Base-by-base conservation (phyloP, 1,284 basidiomycete genomes). In the Ceratobasidium sp. region DNA sequence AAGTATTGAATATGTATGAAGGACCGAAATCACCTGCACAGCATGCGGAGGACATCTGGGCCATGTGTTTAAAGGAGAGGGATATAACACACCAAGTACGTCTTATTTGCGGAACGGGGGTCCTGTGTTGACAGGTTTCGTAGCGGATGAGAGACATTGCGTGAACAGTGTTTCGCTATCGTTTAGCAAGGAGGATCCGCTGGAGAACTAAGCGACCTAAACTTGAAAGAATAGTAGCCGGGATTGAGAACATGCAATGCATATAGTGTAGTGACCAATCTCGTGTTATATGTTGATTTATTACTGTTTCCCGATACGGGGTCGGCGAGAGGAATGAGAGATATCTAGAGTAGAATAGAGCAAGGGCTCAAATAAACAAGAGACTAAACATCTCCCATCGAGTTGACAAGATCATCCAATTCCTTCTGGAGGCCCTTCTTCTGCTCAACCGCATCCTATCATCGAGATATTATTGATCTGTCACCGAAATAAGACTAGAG, bases 1-100 rank as follows among this genome's bases (percentile, higher is more conserved):
- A 41, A 4, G 27, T 15, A 11, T 56, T 50, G 41, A 50, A 33
- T 14, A 9, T 36, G 51, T 48, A 59, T 50, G 41, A 65, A 76
- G 93, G 75, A 93, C 84, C 6, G 93, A 95, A 82, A 95, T 96
- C 62, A 92, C 89, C 27, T 95, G 93, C 80, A 88, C 91, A 15
- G 90, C 91, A 0, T 97, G 96, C 78, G 95, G 94, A 15, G 94
- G 96, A 1, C 96, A 98, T 81, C 86, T 98, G 14, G 96, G 96
- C 1, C 96, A 98, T 80, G 93, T 98, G 65, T 98, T 98, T 87
- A 93, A 91, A 56, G 76, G 76, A 27, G 76, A 77, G 54, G 75
- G 75, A 7, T 77, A 88, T 81, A 74, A 82, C 6, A 93, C 89
- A 0, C 92, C 93, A 6, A 93, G 93, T 93, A 80, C 27, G 84